Evolutionary conservation across 176 grass and related monocot genomes (phyloP).

Genomic region (Triticum turgidum): DNA sequence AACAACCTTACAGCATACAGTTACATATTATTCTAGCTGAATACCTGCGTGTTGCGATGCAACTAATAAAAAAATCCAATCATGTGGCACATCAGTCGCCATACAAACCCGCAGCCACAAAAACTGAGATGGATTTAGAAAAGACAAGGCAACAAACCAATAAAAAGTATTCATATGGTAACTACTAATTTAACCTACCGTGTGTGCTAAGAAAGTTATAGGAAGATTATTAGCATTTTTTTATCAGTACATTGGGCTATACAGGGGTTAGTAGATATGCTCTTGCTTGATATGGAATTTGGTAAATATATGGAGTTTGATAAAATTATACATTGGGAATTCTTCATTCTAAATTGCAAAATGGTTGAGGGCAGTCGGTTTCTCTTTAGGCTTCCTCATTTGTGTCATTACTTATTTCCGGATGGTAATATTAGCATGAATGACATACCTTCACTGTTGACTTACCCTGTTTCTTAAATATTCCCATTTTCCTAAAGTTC

Average conservation of each 20-base stretch:
- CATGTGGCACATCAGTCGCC: not conserved
- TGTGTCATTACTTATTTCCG: not conserved
- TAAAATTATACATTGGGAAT: not conserved
- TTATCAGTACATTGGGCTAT: not conserved
- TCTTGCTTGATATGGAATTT: not conserved
- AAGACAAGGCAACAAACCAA: not conserved
- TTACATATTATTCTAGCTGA: not conserved
- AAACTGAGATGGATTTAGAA: not conserved
- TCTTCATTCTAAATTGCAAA: conserved; percentile 6
- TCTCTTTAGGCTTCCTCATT: conserved; percentile 1
- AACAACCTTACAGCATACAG: not conserved
- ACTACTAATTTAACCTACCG: not conserved
- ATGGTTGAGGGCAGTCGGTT: not conserved
- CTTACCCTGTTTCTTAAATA: not conserved
- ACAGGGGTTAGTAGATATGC: not conserved
- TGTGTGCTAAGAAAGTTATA: not conserved
- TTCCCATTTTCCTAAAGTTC: not conserved
- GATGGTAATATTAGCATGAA: not conserved
- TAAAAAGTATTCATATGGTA: not conserved
- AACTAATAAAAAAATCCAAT: not conserved
- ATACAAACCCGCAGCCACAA: not conserved
- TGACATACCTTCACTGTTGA: not conserved
- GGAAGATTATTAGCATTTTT: not conserved
- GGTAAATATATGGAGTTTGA: not conserved
- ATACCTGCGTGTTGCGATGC: not conserved